phyloP scores from a whole-genome alignment of 2,329 filamentous ascomycete genomes.

The Hymenoscyphus salicellus region DNA sequence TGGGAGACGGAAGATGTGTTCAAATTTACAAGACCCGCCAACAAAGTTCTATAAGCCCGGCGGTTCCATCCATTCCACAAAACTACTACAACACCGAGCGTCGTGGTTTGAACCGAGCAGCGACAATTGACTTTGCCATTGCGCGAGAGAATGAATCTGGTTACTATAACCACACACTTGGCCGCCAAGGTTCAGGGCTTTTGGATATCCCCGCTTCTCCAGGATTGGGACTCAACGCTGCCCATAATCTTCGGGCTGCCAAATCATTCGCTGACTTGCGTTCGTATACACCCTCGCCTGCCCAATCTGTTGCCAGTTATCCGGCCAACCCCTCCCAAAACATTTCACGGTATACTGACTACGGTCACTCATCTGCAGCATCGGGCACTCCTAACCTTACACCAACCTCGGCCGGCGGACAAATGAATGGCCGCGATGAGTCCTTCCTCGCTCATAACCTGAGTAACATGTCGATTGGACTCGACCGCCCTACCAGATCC shows the following conservation, averaged over 20 bases:
- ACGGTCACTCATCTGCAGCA: slow-evolving; percentile 53
- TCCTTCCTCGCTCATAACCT: slow-evolving; percentile 48
- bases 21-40: slow-evolving; percentile 73
- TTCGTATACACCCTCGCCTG: slow-evolving; percentile 92
- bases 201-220: slow-evolving; percentile 83
- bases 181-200: slow-evolving; percentile 76
- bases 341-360: slow-evolving; percentile 55
- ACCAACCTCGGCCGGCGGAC: slow-evolving; percentile 74
- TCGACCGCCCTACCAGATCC: slow-evolving; percentile 33
- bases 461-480: slow-evolving; percentile 55
- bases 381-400: slow-evolving; percentile 67
- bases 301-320: slow-evolving; percentile 84
- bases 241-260: slow-evolving; percentile 79
- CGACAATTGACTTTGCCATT: slow-evolving; percentile 95
- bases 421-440: slow-evolving; percentile 37
- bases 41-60: slow-evolving; percentile 32
- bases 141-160: slow-evolving; percentile 63
- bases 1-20: slow-evolving; percentile 82
- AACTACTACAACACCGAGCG: slow-evolving; percentile 62
- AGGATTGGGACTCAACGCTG: slow-evolving; percentile 60
- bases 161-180: slow-evolving; percentile 71
- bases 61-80: slow-evolving; percentile 39
- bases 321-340: slow-evolving; percentile 64
- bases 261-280: slow-evolving; percentile 96
- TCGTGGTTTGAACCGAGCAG: slow-evolving; percentile 83